Evolutionary conservation across 257 asterid species (phyloP).

Genomic region (Solanum gandarillasii): DNA sequence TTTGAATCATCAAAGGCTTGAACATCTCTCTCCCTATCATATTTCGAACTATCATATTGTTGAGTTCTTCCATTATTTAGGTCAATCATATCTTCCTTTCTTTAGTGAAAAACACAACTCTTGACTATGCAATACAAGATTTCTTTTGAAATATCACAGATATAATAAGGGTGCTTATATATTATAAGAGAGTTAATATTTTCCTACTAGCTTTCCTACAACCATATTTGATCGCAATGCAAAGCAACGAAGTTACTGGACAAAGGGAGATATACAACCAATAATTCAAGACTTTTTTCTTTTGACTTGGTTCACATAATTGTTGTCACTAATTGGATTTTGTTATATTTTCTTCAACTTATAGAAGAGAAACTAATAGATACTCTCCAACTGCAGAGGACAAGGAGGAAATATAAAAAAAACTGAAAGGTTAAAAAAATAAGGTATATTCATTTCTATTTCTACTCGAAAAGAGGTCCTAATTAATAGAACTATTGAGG

Average conservation of each 20-base stretch:
- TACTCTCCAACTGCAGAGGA: not conserved
- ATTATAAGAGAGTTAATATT: not conserved
- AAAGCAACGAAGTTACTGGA: not conserved
- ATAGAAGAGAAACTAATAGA: not conserved
- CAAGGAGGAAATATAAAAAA: not conserved
- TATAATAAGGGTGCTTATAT: no score
- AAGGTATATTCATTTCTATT: no score
- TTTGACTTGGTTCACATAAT: not conserved
- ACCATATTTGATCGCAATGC: not conserved
- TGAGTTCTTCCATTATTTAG: not conserved
- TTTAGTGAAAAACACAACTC: not conserved
- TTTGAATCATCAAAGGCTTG: slow-evolving; percentile 6
- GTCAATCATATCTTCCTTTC: not conserved
- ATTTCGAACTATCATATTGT: not conserved
- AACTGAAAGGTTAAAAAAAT: no score
- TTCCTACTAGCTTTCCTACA: not conserved
- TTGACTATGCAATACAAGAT: not conserved
- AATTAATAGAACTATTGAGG: not conserved
- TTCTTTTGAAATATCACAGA: not conserved
- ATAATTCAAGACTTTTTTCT: not conserved
- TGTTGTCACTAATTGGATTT: not conserved
- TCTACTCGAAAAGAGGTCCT: no score
- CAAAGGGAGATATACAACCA: not conserved
- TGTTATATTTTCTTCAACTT: not conserved
- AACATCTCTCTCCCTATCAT: not conserved